phyloP scores from a whole-genome alignment of 2,329 filamentous ascomycete species.

The Sphaerulina vaccinii region DNA sequence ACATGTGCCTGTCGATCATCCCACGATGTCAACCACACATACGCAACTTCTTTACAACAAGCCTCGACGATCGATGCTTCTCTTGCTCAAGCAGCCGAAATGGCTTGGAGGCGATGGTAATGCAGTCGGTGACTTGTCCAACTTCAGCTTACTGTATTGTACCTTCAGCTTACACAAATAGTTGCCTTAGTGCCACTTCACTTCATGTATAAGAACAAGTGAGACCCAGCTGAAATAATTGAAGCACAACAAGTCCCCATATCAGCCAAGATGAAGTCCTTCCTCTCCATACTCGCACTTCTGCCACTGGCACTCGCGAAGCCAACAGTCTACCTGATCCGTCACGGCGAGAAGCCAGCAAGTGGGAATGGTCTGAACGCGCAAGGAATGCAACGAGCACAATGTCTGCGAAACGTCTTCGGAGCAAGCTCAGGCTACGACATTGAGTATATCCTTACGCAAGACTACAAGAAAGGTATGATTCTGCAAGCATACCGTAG shows the following conservation, averaged over 20 bases:
- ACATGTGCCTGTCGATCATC: constrained; percentile 23
- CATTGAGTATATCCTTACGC: constrained; percentile 60
- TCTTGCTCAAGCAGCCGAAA: background rate
- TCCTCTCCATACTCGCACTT: constrained; percentile 16
- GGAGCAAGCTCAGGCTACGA: constrained; percentile 53
- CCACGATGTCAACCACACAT: constrained; percentile 9
- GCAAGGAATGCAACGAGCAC: constrained; percentile 55
- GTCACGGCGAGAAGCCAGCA: constrained; percentile 62
- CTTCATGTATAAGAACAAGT: background rate
- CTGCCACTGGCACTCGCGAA: constrained; percentile 25
- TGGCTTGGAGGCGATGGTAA: background rate
- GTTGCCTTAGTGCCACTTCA: background rate
- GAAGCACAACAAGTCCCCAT: background rate
- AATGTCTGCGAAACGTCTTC: constrained; percentile 60
- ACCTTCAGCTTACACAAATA: background rate
- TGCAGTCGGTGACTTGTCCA: constrained; percentile 3
- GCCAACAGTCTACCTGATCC: constrained; percentile 61
- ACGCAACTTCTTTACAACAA: constrained; percentile 6
- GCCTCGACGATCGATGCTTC: constrained; percentile 18
- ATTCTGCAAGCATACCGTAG: background rate
- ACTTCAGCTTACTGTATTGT: background rate
- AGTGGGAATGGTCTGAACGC: constrained; percentile 52
- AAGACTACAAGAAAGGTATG: constrained; percentile 51
- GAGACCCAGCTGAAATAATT: background rate
- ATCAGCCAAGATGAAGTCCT: constrained; percentile 27